Conservation (phyloP, 345 rosid genomes). For the Eucalyptus tenuipes region DNA sequence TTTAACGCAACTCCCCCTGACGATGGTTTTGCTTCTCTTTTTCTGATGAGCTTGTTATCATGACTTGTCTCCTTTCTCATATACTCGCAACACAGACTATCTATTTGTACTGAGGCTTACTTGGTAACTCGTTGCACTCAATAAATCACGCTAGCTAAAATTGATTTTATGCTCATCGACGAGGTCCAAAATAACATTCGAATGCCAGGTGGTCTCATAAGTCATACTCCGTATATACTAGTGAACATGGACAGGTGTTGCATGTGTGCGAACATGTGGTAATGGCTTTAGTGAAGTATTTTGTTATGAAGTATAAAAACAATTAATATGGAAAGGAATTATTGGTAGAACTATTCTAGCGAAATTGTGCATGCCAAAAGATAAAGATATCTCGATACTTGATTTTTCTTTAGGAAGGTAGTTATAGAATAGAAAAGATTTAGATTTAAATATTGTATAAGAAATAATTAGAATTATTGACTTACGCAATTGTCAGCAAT, state of each 20-base stretch:
- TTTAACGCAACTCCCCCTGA: too few species aligned
- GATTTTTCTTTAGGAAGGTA: neutral
- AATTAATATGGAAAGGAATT: too few species aligned
- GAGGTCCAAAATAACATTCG: neutral
- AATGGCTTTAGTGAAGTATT: neutral
- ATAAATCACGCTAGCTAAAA: neutral
- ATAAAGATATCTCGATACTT: neutral
- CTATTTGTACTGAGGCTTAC: neutral
- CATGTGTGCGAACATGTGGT: neutral
- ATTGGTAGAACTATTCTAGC: neutral
- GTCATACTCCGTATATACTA: neutral
- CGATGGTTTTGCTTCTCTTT: neutral
- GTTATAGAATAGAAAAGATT: neutral
- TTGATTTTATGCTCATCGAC: neutral
- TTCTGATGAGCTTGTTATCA: neutral
- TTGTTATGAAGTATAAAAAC: neutral
- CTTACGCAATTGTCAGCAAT: neutral
- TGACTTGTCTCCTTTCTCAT: neutral
- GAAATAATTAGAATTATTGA: neutral
- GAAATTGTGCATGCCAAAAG: neutral
- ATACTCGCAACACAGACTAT: neutral
- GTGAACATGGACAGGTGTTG: neutral
- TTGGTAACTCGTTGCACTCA: neutral
- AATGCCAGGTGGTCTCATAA: neutral
- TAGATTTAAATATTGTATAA: neutral